Conservation (phyloP, 441 rosid genomes). For the Oxalis stricta region DNA sequence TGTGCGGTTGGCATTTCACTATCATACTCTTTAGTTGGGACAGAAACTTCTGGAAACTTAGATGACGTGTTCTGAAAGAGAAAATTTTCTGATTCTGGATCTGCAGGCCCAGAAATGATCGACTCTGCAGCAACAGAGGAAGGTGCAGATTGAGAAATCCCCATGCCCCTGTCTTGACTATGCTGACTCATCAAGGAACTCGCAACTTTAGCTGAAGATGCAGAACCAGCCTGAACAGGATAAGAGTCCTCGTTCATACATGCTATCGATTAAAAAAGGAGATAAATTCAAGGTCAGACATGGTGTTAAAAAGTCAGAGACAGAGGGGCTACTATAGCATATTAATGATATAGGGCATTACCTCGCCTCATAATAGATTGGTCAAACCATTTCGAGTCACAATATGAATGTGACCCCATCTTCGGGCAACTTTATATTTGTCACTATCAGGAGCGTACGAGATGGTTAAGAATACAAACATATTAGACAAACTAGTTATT, state of each 20-base stretch:
- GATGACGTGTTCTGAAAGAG: slow-evolving; percentile 58
- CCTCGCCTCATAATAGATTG: slow-evolving; percentile 82
- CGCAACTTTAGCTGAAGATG: slow-evolving; percentile 29
- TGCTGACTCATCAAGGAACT: slow-evolving; percentile 26
- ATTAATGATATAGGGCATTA: slow-evolving; percentile 19
- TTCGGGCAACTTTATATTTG: slow-evolving; percentile 81
- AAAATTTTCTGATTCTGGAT: slow-evolving; percentile 65
- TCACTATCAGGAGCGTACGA: slow-evolving; percentile 81
- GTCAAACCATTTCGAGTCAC: slow-evolving; percentile 84
- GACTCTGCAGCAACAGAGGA: slow-evolving; percentile 39
- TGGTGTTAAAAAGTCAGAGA: slow-evolving; percentile 11
- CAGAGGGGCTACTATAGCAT: slow-evolving; percentile 4
- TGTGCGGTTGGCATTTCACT: slow-evolving; percentile 25
- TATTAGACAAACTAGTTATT: neutral
- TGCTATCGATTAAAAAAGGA: slow-evolving; percentile 44
- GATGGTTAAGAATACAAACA: slow-evolving; percentile 43
- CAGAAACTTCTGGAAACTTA: slow-evolving; percentile 37
- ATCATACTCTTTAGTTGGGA: slow-evolving; percentile 26
- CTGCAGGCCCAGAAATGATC: slow-evolving; percentile 29
- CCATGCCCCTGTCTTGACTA: slow-evolving; percentile 38
- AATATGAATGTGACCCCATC: slow-evolving; percentile 86
- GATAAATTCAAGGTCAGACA: slow-evolving; percentile 21
- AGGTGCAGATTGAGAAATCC: slow-evolving; percentile 20
- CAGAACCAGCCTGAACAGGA: slow-evolving; percentile 53
- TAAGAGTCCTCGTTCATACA: slow-evolving; percentile 86